These are phyloP conservation scores for Phanerodontia chrysosporium DNA, from an alignment of 768 basidiomycete species.

Conservation along the genomic window DNA sequence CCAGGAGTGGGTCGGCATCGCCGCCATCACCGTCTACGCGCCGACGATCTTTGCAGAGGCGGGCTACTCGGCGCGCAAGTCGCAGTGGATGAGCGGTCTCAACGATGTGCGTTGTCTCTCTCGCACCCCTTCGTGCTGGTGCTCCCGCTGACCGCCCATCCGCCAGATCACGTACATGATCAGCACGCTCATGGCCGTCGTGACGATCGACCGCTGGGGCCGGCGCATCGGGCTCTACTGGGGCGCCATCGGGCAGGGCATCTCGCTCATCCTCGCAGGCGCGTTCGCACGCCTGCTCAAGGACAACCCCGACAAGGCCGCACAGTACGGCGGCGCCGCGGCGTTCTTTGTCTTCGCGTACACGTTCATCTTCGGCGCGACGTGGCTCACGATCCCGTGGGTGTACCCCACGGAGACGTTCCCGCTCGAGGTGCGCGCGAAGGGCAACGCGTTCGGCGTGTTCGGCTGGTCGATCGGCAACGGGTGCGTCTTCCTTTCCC, in stretches of 20 bases:
- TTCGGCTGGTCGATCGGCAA: constrained; percentile 42
- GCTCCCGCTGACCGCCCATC: no score
- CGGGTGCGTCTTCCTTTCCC: constrained; percentile 23
- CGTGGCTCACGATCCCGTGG: constrained; percentile 43
- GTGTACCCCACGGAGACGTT: constrained; percentile 35
- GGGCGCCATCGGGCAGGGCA: constrained; percentile 40
- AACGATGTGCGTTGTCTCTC: constrained; percentile 31
- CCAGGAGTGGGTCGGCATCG: constrained; percentile 45
- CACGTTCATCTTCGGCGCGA: constrained; percentile 40
- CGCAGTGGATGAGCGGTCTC: constrained; percentile 42
- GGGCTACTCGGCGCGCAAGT: constrained; percentile 38
- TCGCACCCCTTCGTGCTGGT: no score
- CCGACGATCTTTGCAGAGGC: constrained; percentile 42
- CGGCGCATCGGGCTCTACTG: constrained; percentile 42
- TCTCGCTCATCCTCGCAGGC: constrained; percentile 35
- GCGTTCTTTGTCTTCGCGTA: constrained; percentile 42
- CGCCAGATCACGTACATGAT: constrained; percentile 43
- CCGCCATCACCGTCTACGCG: constrained; percentile 43
- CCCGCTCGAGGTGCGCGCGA: constrained; percentile 40
- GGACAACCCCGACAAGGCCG: constrained; percentile 36
- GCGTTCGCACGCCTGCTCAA: constrained; percentile 38
- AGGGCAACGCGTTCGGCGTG: constrained; percentile 44
- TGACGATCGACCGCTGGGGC: constrained; percentile 41
- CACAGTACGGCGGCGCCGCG: constrained; percentile 38
- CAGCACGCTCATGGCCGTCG: constrained; percentile 35